phyloP scores from a whole-genome alignment of 352 stramenopile species.

The Phytophthora pluvialis region DNA sequence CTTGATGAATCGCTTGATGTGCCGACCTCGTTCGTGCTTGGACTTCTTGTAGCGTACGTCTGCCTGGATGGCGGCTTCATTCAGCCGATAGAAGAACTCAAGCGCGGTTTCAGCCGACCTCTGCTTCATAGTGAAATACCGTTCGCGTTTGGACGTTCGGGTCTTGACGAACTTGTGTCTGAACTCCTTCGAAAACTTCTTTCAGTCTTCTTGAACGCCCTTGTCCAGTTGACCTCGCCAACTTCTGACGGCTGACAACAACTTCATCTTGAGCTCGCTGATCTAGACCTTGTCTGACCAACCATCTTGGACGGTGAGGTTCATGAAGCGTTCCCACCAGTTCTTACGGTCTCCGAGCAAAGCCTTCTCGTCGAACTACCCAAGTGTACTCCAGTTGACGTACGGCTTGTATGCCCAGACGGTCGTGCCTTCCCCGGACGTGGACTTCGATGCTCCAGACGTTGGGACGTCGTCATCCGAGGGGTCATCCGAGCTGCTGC shows the following conservation, averaged over 20 bases:
- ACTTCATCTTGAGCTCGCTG: neutral
- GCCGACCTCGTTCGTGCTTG: too few species aligned
- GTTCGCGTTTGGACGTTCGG: neutral
- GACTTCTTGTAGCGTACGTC: too few species aligned
- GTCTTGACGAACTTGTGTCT: neutral
- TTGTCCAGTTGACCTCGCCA: neutral
- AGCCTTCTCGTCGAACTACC: too few species aligned
- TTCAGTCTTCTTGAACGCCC: neutral
- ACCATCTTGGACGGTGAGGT: neutral
- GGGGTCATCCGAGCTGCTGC: too few species aligned
- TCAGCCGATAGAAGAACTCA: neutral
- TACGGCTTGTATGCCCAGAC: too few species aligned
- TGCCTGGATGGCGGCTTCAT: neutral
- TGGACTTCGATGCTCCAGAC: too few species aligned
- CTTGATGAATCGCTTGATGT: neutral
- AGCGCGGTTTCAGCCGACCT: neutral
- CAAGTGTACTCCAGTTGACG: too few species aligned
- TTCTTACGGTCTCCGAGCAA: too few species aligned
- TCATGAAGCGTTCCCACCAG: neutral
- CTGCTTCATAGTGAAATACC: neutral
- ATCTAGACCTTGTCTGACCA: neutral
- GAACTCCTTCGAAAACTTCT: neutral
- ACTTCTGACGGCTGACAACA: neutral
- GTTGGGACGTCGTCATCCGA: too few species aligned
- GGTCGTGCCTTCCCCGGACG: too few species aligned